These are phyloP conservation scores for Diddensiella caesifluorescens DNA, from an alignment of 805 yeast genomes.

Conservation along the genomic window DNA sequence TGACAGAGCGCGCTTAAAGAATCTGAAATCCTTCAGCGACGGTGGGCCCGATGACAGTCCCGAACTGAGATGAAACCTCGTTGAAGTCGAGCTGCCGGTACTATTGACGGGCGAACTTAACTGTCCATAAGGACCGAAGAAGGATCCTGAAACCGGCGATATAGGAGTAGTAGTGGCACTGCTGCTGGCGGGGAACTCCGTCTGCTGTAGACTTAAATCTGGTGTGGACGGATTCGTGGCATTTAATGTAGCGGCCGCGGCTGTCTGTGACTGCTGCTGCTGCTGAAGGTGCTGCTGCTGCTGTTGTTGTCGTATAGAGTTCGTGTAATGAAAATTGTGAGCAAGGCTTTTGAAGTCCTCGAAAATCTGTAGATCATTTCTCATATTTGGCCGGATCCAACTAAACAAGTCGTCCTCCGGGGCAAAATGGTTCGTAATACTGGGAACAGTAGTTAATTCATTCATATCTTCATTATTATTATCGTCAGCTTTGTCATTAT, in stretches of 20 bases:
- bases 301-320: conserved; percentile 8
- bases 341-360: conserved; percentile 17
- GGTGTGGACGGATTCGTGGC: conserved; percentile 4
- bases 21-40: conserved; percentile 46
- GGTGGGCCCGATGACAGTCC: conserved; percentile 1
- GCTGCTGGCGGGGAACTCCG: conserved; percentile 1
- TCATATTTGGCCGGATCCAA: conserved; percentile 25
- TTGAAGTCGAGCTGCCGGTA: neutral
- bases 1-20: conserved; percentile 56
- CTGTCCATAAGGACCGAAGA: too few relatives aligned
- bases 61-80: conserved; percentile 3
- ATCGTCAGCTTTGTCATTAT: too few relatives aligned
- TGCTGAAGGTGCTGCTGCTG: conserved; percentile 6
- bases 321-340: conserved; percentile 2
- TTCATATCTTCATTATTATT: too few relatives aligned
- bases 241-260: conserved; percentile 4
- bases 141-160: too few relatives aligned
- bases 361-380: conserved; percentile 24
- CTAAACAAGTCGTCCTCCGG: conserved; percentile 21
- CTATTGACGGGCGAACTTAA: neutral
- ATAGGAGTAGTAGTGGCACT: conserved; percentile 2
- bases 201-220: neutral
- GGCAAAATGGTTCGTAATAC: neutral
- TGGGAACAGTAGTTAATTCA: neutral
- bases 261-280: too few relatives aligned